Evolutionary conservation across 257 asterid genomes (phyloP), one percentile per base, ranked within the genome.

Genomic region (Catharanthus roseus): DNA sequence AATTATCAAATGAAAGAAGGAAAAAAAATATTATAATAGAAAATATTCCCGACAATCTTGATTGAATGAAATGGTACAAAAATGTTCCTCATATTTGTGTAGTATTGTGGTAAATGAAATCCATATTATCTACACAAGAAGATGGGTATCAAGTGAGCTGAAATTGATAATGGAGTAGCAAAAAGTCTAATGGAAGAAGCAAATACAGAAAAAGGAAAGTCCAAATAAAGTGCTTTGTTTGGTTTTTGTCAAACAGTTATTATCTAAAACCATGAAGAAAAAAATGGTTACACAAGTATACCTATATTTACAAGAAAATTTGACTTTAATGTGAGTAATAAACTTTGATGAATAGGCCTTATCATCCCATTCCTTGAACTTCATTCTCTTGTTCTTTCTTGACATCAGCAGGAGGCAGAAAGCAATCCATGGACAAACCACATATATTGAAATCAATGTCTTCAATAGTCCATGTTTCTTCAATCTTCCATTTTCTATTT

Each of bases 401-500:
- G 34, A 42, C 83, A 69, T 83, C 93, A 6, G 91, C 75, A 5
- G 99, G 99, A 71, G 99, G 88, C 86, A 88, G 69, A 80, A 93
- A 91, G 49, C 91, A 82, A 54, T 93, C 97, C 41, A 68, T 8
- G 6, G 96, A 86, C 68, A 93, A 79, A 2, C 97, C 97, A 50
- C 84, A 73, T 19, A 91, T 85, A 72, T 93, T 91, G 71, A 89
- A 93, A 81, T 89, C 97, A 56, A 93, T 82, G 77, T 93, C 97
- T 77, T 91, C 96, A 77, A 92, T 90, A 70, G 19, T 84, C 98
- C 98, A 92, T n/a, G 79, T 82, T 78, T 92, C 98, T 83, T 88
- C 91, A 78, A 90, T 54, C 77, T 77, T 87, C 89, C 96, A 88
- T 71, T 75, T 87, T 26, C 86, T 80, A 56, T 79, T 85, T 33